These are phyloP conservation scores for Rhodotorula sp. DNA, from an alignment of 1,284 basidiomycete genomes.

Conservation along the genomic window DNA sequence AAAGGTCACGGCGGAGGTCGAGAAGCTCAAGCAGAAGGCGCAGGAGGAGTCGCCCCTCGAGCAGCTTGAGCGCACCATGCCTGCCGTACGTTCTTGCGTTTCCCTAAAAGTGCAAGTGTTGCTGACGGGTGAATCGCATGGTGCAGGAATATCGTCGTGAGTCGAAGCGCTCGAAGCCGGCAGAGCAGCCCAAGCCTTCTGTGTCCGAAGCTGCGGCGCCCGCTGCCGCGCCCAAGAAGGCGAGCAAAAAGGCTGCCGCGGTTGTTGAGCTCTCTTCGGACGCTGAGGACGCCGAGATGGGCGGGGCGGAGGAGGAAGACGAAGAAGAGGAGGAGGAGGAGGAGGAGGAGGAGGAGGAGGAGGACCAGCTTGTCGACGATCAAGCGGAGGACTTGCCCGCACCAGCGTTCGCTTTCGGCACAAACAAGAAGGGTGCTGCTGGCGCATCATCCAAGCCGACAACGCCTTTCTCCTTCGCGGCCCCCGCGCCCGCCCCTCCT, in stretches of 20 bases:
- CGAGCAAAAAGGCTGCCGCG: conserved; percentile 11
- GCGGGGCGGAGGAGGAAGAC: neutral
- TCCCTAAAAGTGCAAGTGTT: no score
- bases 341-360: neutral
- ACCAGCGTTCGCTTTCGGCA: neutral
- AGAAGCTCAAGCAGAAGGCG: neutral
- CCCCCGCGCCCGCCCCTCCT: neutral
- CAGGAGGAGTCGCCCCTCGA: neutral
- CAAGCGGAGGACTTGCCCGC: neutral
- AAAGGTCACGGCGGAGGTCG: neutral
- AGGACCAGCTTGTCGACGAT: neutral
- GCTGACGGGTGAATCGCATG: no score
- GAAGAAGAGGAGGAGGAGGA: neutral
- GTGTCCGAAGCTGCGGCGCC: neutral
- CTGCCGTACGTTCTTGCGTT: neutral
- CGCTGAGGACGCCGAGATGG: conserved; percentile 12
- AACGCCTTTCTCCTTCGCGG: neutral
- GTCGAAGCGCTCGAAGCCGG: conserved; percentile 14
- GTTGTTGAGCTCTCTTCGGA: conserved; percentile 12
- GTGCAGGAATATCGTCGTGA: conserved; percentile 6
- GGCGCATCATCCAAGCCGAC: neutral
- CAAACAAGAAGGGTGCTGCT: no score
- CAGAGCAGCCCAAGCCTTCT: neutral
- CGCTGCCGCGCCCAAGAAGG: neutral
- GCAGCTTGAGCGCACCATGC: conserved; percentile 16